Conservation (phyloP, 1,284 basidiomycete species). For the Peniophora sp. region DNA sequence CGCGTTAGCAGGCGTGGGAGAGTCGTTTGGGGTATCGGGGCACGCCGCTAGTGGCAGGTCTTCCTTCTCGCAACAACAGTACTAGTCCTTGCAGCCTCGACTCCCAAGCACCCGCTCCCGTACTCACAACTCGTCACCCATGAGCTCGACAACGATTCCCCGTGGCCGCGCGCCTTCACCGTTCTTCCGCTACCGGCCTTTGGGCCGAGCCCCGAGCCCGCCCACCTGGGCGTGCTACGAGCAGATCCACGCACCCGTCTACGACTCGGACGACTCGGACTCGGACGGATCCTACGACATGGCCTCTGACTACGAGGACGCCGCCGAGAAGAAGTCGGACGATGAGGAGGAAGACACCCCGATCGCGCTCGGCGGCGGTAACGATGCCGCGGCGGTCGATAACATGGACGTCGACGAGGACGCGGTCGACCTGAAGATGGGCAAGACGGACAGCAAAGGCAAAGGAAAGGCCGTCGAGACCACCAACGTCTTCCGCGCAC, state of each 20-base stretch:
- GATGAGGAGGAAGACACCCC: conserved; percentile 27
- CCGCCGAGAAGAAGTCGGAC: conserved; percentile 33
- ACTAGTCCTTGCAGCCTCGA: not conserved
- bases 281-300: conserved; percentile 35
- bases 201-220: conserved; percentile 71
- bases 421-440: conserved; percentile 31
- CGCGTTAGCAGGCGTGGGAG: conserved; percentile 12
- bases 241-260: conserved; percentile 60
- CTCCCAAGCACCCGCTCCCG: not conserved
- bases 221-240: conserved; percentile 83
- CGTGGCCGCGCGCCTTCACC: conserved; percentile 22
- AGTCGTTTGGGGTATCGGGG: not conserved
- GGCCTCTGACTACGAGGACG: conserved; percentile 56
- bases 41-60: conserved; percentile 9
- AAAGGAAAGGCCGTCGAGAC: conserved; percentile 73
- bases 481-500: not conserved
- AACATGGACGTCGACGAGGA: conserved; percentile 50
- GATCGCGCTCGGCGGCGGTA: not conserved
- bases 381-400: conserved; percentile 32
- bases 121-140: conserved; percentile 16
- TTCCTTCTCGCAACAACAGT: conserved; percentile 8
- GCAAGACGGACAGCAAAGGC: conserved; percentile 41
- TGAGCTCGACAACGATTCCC: conserved; percentile 31
- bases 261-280: conserved; percentile 34
- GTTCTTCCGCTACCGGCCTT: conserved; percentile 61